Conservation (phyloP, 2,329 filamentous ascomycete genomes). For the Metarhizium rileyi region DNA sequence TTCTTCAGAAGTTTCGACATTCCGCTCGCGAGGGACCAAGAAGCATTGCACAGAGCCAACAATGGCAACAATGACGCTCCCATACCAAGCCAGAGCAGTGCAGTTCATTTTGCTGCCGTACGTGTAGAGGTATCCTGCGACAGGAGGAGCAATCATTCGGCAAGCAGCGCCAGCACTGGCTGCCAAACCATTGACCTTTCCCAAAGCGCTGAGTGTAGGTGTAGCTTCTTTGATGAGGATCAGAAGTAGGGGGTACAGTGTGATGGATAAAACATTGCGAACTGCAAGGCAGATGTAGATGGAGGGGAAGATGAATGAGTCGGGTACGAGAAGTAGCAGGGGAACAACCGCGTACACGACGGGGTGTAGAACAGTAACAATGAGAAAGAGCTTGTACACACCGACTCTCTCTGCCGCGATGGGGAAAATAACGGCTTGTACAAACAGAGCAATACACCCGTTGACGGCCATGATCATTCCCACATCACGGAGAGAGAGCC, state of each 20-base stretch:
- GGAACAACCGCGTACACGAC: conserved; percentile 52
- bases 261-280: conserved; percentile 51
- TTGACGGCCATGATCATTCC: conserved; percentile 52
- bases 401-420: conserved; percentile 47
- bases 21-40: conserved; percentile 30
- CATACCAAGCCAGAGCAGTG: conserved; percentile 55
- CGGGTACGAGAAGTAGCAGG: conserved; percentile 44
- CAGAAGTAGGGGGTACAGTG: conserved; percentile 55
- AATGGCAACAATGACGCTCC: conserved; percentile 45
- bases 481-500: conserved; percentile 51
- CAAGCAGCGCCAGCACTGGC: conserved; percentile 57
- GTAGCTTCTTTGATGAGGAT: conserved; percentile 61
- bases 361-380: conserved; percentile 51
- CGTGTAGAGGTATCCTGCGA: conserved; percentile 54
- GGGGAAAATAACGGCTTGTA: conserved; percentile 53
- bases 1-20: conserved; percentile 21
- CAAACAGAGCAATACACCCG: conserved; percentile 47
- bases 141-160: conserved; percentile 56
- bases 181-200: conserved; percentile 56
- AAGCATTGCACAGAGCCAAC: conserved; percentile 53
- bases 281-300: conserved; percentile 50
- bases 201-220: conserved; percentile 44
- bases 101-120: conserved; percentile 49
- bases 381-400: conserved; percentile 48
- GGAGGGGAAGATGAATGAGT: conserved; percentile 38